Base-by-base conservation (phyloP, 108 stramenopile genomes). In the Cyclostephanos invisitatus region DNA sequence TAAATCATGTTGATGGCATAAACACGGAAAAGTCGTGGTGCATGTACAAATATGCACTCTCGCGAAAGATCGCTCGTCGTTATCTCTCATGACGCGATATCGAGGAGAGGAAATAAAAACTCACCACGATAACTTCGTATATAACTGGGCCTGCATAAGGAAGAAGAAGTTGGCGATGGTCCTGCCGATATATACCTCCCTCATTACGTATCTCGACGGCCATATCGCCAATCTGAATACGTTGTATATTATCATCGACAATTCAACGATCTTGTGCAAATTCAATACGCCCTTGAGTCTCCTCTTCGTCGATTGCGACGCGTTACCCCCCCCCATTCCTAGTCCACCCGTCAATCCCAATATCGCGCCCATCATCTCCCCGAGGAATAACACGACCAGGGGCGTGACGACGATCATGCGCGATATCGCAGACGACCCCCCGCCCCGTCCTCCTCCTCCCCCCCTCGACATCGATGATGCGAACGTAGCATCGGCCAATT, bases 251-350 rank as follows among this genome's bases (percentile, higher is more conserved):
- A 91, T 75, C 64, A 91, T 65, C 1, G 79, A 22, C 40, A 79
- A 49, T 73, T 94, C 93, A 14, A 94, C 78, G 9, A 83, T 56
- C 63, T 94, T 94, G 75, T 94, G 84, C 36, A 90, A 64, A 68
- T 94, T 94, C 36, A 94, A 70, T 42, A 94, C 88, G 14, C 88
- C 89, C 81, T 94, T 94, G 65, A 94, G 64, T 48, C 91, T 83
- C 46, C 86, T 87, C 67, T 91, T 94, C 0, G 81, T 77, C 2
- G 80, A 53, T 54, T 87, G 85, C 0, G 77, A 71, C 22, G 76
- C 24, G 24, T 11, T 12, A 1, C 74, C 56, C 27, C 74, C 66
- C 0, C 77, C 77, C 5, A 47, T 71, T 22, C 70, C 70, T 20
- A 63, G 53, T 5, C 70, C 80, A 22, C 83, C 80, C 15, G 80